Evolutionary conservation across 495 filamentous ascomycete genomes (phyloP).

Genomic region (Aspergillus haitiensis): DNA sequence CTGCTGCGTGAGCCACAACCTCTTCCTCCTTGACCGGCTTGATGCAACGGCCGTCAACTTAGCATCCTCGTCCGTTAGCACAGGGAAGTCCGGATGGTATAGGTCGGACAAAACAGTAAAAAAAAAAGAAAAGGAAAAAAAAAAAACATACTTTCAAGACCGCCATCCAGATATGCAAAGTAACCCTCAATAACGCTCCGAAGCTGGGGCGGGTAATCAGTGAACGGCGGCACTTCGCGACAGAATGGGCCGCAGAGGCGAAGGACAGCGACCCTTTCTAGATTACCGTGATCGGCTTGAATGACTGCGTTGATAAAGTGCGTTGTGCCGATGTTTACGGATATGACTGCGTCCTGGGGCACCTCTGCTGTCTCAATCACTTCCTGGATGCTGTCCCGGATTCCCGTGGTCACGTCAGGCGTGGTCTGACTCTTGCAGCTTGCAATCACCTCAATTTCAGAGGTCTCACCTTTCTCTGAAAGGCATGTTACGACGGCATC

Average conservation of each 20-base stretch:
- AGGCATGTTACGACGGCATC: constrained; percentile 2
- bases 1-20: neutral
- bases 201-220: neutral
- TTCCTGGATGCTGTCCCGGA: neutral
- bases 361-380: neutral
- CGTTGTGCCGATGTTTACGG: neutral
- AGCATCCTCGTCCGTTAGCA: too few relatives aligned
- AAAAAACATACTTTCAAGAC: neutral
- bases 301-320: neutral
- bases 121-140: neutral
- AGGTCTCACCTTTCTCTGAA: neutral
- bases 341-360: neutral
- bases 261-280: neutral
- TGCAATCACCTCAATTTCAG: neutral
- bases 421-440: neutral
- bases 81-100: too few relatives aligned
- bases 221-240: neutral
- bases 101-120: too few relatives aligned
- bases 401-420: neutral
- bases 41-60: neutral
- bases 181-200: neutral
- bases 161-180: neutral
- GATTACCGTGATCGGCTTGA: neutral
- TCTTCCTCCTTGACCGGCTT: neutral
- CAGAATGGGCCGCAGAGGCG: neutral